These are phyloP conservation scores for Stylosanthes scabra DNA, from an alignment of 331 rosid species.

Conservation along the genomic window DNA sequence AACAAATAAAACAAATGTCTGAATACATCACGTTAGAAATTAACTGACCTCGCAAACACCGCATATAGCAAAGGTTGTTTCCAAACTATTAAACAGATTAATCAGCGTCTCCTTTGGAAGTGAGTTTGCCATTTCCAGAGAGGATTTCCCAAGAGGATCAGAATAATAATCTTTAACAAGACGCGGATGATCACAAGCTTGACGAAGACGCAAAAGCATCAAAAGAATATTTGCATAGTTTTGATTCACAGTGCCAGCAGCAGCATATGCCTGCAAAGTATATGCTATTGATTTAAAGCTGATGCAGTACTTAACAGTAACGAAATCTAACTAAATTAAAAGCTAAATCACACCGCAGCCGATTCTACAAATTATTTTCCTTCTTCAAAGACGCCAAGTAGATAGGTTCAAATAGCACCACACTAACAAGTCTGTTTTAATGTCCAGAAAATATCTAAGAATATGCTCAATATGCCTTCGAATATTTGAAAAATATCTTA, in stretches of 20 bases:
- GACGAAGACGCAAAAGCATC: conserved; percentile 98
- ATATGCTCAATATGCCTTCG: not conserved
- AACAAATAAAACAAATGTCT: conserved; percentile 28
- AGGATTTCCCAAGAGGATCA: conserved; percentile 72
- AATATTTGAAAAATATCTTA: not conserved
- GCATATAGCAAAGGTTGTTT: conserved; percentile 76
- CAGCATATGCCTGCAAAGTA: conserved; percentile 93
- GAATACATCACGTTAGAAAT: conserved; percentile 25
- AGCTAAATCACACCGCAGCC: not conserved
- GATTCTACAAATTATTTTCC: not conserved
- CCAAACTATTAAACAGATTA: conserved; percentile 68
- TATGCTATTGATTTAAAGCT: conserved; percentile 35
- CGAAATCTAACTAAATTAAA: not conserved
- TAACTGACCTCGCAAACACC: conserved; percentile 79
- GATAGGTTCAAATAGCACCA: not conserved
- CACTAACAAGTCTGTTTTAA: not conserved
- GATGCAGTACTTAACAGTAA: not conserved
- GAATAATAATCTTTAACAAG: conserved; percentile 84
- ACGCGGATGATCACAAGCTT: conserved; percentile 97
- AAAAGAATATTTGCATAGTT: conserved; percentile 96
- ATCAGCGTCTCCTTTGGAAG: conserved; percentile 77
- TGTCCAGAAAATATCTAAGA: not conserved
- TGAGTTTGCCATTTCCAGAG: conserved; percentile 74
- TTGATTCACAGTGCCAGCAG: conserved; percentile 98
- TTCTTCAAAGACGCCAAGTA: not conserved